Percentiles rank a stretch among this genome's conserved stretches.
These are phyloP conservation scores for Fomitiporia mediterranea DNA, from an alignment of 1,284 basidiomycete species.

Conservation along the genomic window DNA sequence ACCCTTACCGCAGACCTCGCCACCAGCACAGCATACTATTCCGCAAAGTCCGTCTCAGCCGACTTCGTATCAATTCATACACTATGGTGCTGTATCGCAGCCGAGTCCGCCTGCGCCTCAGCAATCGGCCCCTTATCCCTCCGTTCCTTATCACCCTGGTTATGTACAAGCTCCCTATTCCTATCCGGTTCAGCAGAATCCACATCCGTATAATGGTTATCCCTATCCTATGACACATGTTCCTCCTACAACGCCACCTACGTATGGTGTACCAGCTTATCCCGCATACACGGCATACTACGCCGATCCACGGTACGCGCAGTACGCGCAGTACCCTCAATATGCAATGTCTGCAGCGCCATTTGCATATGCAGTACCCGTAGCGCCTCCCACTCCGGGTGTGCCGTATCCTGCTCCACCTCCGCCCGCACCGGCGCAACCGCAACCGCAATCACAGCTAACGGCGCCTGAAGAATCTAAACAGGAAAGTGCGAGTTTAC, in stretches of 20 bases:
- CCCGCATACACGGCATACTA: conserved; percentile 12
- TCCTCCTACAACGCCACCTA: neutral
- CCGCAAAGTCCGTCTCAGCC: conserved; percentile 2
- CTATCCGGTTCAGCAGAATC: conserved; percentile 4
- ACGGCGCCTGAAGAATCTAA: neutral
- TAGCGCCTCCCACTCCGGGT: conserved; percentile 1
- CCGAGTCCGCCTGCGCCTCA: neutral
- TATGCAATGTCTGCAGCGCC: conserved; percentile 5
- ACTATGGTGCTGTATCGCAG: conserved; percentile 7
- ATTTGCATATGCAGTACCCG: conserved; percentile 6
- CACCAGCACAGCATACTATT: neutral
- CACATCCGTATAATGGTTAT: neutral
- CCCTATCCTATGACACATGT: neutral
- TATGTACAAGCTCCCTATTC: conserved; percentile 7
- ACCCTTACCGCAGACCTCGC: neutral
- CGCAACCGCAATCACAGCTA: neutral
- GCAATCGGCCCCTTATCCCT: neutral
- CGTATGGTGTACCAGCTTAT: neutral
- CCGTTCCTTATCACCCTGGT: neutral
- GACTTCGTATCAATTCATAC: neutral
- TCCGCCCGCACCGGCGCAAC: neutral
- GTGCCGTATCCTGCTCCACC: conserved; percentile 7
- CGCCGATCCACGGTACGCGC: conserved; percentile 9
- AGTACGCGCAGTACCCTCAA: neutral
- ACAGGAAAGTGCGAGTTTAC: neutral